These are phyloP conservation scores for Urostyla sp. DNA, from an alignment of 73 alveolate genomes.

Conservation along the genomic window DNA sequence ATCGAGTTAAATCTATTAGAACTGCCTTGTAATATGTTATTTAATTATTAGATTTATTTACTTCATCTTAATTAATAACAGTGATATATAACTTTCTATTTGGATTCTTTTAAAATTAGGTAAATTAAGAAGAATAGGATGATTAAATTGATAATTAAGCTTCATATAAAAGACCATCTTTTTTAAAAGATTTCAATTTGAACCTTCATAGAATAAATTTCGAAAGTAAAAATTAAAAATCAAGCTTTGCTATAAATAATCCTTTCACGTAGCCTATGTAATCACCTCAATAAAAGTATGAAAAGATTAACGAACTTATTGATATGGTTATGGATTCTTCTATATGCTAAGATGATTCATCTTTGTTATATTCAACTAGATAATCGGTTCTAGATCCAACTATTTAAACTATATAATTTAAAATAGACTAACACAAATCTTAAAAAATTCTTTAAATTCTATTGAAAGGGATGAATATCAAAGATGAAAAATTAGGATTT, in stretches of 20 bases:
- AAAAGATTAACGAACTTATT: slow-evolving; percentile 28
- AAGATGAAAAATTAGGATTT: slow-evolving; percentile 31
- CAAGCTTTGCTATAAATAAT: slow-evolving; percentile 36
- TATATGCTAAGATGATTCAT: not conserved
- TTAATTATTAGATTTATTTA: slow-evolving; percentile 1
- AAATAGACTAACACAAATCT: slow-evolving; percentile 6
- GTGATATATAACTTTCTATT: slow-evolving; percentile 3
- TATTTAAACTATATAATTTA: too few species aligned
- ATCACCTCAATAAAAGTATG: slow-evolving; percentile 38
- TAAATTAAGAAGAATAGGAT: not conserved
- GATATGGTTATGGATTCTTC: slow-evolving; percentile 47
- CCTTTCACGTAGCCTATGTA: slow-evolving; percentile 26
- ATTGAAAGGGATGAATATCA: not conserved
- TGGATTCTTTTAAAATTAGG: slow-evolving; percentile 21
- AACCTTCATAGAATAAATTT: slow-evolving; percentile 12
- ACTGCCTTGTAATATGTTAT: slow-evolving; percentile 13
- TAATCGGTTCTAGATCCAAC: too few species aligned
- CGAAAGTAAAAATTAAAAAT: slow-evolving; percentile 8
- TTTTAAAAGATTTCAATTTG: not conserved
- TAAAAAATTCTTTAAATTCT: slow-evolving; percentile 2
- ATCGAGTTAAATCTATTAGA: slow-evolving; percentile 12
- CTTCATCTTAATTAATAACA: slow-evolving; percentile 7
- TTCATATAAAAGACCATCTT: not conserved
- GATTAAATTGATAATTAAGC: not conserved
- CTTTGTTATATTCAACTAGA: not conserved